Conservation (phyloP, 495 filamentous ascomycete genomes). For the Lineolata rhizophorae region DNA sequence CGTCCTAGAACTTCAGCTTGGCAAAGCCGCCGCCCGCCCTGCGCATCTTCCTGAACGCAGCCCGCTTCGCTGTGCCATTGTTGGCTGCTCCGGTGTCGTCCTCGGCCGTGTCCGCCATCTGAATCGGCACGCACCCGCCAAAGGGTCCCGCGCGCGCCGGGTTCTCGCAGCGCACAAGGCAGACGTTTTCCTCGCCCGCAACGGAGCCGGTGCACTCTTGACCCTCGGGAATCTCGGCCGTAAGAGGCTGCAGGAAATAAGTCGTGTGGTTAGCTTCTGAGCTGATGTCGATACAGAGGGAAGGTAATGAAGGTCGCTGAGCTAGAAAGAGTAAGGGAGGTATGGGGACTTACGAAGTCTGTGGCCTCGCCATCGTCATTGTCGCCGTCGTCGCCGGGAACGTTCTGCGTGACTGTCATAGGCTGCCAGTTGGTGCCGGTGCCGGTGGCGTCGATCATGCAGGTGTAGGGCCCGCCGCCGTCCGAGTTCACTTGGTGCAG, state of each 20-base stretch:
- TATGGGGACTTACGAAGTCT: conserved; percentile 6
- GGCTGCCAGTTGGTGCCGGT: conserved; percentile 20
- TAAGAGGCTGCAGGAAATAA: conserved; percentile 13
- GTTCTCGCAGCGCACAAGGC: conserved; percentile 31
- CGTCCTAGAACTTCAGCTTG: too few species aligned
- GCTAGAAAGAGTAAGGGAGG: background rate
- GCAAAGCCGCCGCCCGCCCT: too few species aligned
- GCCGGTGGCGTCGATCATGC: conserved; percentile 25
- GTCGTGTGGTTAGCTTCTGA: conserved; percentile 1
- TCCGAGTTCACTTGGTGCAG: conserved; percentile 33
- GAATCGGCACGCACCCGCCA: conserved; percentile 30
- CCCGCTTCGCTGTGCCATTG: too few species aligned
- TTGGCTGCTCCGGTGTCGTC: too few species aligned
- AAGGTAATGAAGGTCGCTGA: too few species aligned
- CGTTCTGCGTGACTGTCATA: conserved; percentile 10
- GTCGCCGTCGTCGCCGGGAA: conserved; percentile 9
- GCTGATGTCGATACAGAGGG: background rate
- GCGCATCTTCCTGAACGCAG: too few species aligned
- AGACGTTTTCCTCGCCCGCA: conserved; percentile 27
- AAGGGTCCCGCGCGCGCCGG: conserved; percentile 27
- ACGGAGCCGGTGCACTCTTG: conserved; percentile 29
- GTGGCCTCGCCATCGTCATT: conserved; percentile 1
- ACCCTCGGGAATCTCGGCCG: conserved; percentile 22
- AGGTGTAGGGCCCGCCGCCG: conserved; percentile 30
- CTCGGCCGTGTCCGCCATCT: conserved; percentile 15